Conservation (phyloP, 495 filamentous ascomycete species). For the Aspergillus sparsus region DNA sequence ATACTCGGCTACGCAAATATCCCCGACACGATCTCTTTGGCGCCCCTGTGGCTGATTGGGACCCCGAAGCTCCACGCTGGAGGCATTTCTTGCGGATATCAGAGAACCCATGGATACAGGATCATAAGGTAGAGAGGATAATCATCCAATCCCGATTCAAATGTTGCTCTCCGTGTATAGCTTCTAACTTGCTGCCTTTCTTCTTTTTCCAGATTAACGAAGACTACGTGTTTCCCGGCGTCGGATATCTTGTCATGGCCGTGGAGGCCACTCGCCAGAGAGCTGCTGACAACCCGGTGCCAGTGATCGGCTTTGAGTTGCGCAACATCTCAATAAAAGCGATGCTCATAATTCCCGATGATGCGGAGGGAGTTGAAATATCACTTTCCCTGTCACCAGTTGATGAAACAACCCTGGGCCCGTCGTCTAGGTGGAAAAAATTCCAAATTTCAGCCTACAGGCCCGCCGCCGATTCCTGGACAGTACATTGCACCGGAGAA, state of each 20-base stretch:
- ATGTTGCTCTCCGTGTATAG: too few relatives aligned
- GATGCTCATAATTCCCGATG: background rate
- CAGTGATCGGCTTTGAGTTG: background rate
- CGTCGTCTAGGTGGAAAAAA: background rate
- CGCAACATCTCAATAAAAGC: background rate
- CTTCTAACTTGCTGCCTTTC: background rate
- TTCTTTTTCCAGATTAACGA: conserved; percentile 2
- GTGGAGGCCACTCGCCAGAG: conserved; percentile 39
- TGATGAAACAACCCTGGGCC: background rate
- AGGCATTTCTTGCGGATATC: conserved; percentile 49
- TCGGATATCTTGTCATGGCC: conserved; percentile 39
- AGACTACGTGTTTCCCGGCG: conserved; percentile 28
- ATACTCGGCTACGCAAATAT: background rate
- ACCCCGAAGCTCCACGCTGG: conserved; percentile 53
- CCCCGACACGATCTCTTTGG: conserved; percentile 54
- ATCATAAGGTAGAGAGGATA: conserved; percentile 51
- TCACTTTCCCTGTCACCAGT: background rate
- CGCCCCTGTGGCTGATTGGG: conserved; percentile 45
- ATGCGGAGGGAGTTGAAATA: conserved; percentile 1
- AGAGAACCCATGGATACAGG: conserved; percentile 56
- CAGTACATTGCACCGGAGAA: conserved; percentile 4
- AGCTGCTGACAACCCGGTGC: too few relatives aligned
- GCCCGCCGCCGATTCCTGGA: background rate
- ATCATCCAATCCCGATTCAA: too few relatives aligned
- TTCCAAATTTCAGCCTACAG: conserved; percentile 3